Evolutionary conservation across 352 stramenopile genomes (phyloP), one percentile per base, ranked within the genome.

Genomic region (Globisporangium ultimum): DNA sequence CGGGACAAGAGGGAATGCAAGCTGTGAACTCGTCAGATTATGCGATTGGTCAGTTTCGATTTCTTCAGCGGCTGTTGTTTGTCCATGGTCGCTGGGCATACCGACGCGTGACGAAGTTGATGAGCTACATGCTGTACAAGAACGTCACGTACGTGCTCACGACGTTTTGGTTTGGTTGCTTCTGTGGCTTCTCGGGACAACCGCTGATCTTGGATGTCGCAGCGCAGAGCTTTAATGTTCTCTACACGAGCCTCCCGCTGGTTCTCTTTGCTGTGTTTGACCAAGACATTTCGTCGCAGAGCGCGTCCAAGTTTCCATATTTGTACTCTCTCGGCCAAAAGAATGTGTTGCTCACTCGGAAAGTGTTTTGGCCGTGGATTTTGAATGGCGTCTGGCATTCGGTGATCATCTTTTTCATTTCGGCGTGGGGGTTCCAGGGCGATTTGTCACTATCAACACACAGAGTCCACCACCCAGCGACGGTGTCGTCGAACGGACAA

Each of bases 41-140:
- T 65, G 89, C 89, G 2, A 90, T 98, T 41, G 83, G 85, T 0
- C 91, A 98, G 64, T 98, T 98, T 63, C 88, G 87, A 0, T 98
- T 98, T 60, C 68, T 98, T 11, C 80, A 95, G 56, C 81, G 85
- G 15, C 70, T 98, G 14, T 64, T 98, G 9, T 87, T 98, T 49
- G 88, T 98, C 8, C 93, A 98, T 58, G 95, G 95, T 15, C 77
- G 91, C 14, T 96, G 88, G 83, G 93, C 88, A 42, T 98, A 98
- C 54, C 85, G 88, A n/a, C 86, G 95, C 6, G 83, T 97, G 18
- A 74, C 91, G 9, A 97, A 97, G 58, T 69, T 98, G 18, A 89
- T 98, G 71, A 88, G 88, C 63, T 98, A 97, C 66, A 96, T 96
- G 71, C 92, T 98, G 17, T 98, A 97, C 83, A 98, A 98, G 77